Percentiles rank a stretch among this genome's conserved stretches.
Evolutionary conservation across 768 basidiomycete genomes (phyloP).

Genomic region (Clathrus columnatus): DNA sequence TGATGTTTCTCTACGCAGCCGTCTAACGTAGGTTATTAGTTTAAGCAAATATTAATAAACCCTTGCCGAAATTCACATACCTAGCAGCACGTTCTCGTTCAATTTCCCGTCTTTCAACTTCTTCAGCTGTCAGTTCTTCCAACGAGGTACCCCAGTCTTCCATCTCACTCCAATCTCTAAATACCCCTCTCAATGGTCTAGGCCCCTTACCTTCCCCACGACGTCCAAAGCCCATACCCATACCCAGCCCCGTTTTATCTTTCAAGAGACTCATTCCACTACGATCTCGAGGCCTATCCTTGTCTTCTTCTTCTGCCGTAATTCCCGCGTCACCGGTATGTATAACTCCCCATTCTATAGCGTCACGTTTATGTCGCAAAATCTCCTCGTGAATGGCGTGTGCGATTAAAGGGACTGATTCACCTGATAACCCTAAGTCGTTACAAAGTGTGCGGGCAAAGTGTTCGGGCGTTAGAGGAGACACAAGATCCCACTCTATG

Average conservation of each 20-base stretch:
- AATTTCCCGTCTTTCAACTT: conserved; percentile 82
- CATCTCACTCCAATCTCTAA: conserved; percentile 92
- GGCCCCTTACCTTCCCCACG: conserved; percentile 62
- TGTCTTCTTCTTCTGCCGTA: conserved; percentile 17
- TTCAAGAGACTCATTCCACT: conserved; percentile 52
- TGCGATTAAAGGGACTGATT: conserved; percentile 80
- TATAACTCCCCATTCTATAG: conserved; percentile 88
- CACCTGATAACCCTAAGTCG: conserved; percentile 83
- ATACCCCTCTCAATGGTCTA: conserved; percentile 75
- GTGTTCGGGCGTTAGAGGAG: conserved; percentile 78
- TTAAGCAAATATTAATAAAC: neutral
- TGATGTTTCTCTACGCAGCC: conserved; percentile 55
- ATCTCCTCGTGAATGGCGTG: conserved; percentile 95
- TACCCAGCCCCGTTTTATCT: conserved; percentile 74
- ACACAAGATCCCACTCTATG: conserved; percentile 98
- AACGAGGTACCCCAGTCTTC: conserved; percentile 86
- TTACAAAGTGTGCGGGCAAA: conserved; percentile 73
- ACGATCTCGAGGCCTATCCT: conserved; percentile 32
- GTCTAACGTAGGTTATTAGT: conserved; percentile 28
- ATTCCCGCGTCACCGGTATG: conserved; percentile 33
- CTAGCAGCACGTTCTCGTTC: conserved; percentile 81
- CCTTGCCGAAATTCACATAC: conserved; percentile 28
- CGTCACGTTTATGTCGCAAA: conserved; percentile 90
- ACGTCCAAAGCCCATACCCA: conserved; percentile 54
- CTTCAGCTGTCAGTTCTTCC: conserved; percentile 80